Base-by-base conservation (phyloP, 2,329 filamentous ascomycete species). In the Lachnellula occidentalis region DNA sequence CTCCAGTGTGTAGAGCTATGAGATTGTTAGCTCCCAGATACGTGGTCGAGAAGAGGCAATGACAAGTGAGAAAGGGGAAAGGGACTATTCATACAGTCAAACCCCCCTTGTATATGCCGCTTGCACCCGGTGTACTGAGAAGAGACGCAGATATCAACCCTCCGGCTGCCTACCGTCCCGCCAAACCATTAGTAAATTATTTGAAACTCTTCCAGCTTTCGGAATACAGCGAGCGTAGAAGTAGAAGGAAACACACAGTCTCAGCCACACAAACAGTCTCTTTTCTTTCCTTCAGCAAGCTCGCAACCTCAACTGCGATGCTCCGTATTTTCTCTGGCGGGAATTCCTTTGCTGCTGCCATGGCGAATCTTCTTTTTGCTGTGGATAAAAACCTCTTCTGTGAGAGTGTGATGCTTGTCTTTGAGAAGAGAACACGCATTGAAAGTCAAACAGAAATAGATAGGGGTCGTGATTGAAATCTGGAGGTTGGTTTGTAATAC, bases 261-360 rank as follows among this genome's bases (percentile, higher is more conserved):
- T 86, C 83, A 51, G 80, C 82, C 37, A 86, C 77, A 55, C 76
- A 79, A 59, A 86, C 73, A 34, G 76, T 83, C 64, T 84, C 78
- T 56, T 76, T 74, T 52, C 75, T 75, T 43, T 77, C 71, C 60
- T 77, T 79, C 39, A 86, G 74, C 39, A 83, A 73, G 2, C 68
- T 64, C 3, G 76, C 74, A 24, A 85, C 74, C 69, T 82, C 77
- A 34, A 67, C 46, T 11, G 67, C 65, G 31, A 69, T 61, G 8
- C 47, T 57, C 39, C 57, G 61, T 5, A 69, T 56, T 46, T 62
- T 60, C 52, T 57, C 58, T 1, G 66, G 66, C 19, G 66, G 66
- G 46, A 69, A 68, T 34, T 59, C 53, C 14, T 52, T 60, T 47
- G 60, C 41, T 50, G 41, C 34, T 34, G 34, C 17, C 52, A 55